Base-by-base conservation (phyloP, 192 early-diverging fungal species). In the Coemansia sp. region DNA sequence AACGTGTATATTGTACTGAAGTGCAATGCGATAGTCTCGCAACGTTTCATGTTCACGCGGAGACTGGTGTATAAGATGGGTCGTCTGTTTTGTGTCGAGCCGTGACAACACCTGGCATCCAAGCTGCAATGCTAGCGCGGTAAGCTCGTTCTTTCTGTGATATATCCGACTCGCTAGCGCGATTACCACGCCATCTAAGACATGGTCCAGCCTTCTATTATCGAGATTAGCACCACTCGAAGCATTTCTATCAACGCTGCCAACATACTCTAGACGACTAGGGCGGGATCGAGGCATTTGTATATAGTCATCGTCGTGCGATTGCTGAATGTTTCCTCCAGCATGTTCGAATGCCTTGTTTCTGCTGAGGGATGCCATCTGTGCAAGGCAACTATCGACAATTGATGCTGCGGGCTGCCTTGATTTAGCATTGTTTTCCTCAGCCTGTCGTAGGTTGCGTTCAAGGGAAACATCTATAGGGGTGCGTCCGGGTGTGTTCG, bases 31-130 rank as follows among this genome's bases (percentile, higher is more conserved):
- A 33, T 67, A 79, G 30, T 79, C 81, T 25, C 70, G 55, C 36
- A 68, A 56, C 1, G 69, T 62, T 50, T 83, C 82, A 7, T 54
- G 62, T 44, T 72, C 73, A 22, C 77, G 68, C 2, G 59, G 50
- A 20, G 76, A 75, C 68, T 83, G 82, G 33, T 83, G 82, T 2
- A 83, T 47, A 28, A 76, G 66, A 29, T 83, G 77, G 0, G 82
- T 79, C 1, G 64, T 52, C 23, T 66, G 59, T 20, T 34, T 57
- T 37, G 50, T 29, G 33, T 82, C 74, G 28, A 82, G 68, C 30
- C 59, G 62, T 8, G 53, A 37, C 48, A 76, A 48, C 44, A 76
- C 59, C 5, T 70, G 33, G 31, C 74, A 72, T 4, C 79, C 79
- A 38, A 82, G 62, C 29, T 52, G 56, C 7, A 61, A 19, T 8